phyloP scores from a whole-genome alignment of 352 stramenopile genomes.

The Lagenidium giganteum region DNA sequence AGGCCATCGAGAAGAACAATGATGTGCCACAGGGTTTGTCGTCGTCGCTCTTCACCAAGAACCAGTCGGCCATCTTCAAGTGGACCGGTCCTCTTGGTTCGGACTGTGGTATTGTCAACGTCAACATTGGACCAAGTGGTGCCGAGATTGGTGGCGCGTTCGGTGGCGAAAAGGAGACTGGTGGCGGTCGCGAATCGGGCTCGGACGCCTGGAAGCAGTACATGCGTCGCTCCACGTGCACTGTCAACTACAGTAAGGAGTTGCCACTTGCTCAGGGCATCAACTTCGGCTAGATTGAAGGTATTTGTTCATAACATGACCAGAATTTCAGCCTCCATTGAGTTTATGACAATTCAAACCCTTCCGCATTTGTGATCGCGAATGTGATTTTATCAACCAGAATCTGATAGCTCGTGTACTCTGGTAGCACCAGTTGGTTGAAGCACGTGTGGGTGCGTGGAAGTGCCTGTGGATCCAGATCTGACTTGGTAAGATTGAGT shows the following conservation, averaged over 20 bases:
- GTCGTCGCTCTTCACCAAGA: constrained; percentile 89
- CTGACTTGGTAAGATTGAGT: constrained; percentile 80
- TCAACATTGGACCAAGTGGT: constrained; percentile 90
- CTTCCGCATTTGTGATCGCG: constrained; percentile 71
- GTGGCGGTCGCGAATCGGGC: constrained; percentile 86
- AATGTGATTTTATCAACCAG: constrained; percentile 75
- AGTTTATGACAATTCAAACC: constrained; percentile 74
- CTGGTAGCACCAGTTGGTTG: constrained; percentile 84
- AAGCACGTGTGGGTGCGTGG: constrained; percentile 84
- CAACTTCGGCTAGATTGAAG: constrained; percentile 69
- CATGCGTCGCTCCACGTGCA: constrained; percentile 92
- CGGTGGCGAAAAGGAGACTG: constrained; percentile 91
- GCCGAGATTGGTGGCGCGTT: constrained; percentile 92
- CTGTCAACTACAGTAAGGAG: constrained; percentile 91
- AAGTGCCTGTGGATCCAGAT: constrained; percentile 60
- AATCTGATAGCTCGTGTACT: constrained; percentile 60
- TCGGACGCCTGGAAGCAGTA: constrained; percentile 94
- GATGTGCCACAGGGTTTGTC: constrained; percentile 89
- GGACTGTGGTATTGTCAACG: constrained; percentile 92
- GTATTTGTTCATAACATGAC: background rate
- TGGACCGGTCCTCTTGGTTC: constrained; percentile 88
- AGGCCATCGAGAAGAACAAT: constrained; percentile 92
- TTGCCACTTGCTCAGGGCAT: constrained; percentile 91
- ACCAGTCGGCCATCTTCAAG: constrained; percentile 90
- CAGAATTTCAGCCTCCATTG: background rate